Conservation (phyloP, 78 protist species). For the Dictyostelium intermedium region DNA sequence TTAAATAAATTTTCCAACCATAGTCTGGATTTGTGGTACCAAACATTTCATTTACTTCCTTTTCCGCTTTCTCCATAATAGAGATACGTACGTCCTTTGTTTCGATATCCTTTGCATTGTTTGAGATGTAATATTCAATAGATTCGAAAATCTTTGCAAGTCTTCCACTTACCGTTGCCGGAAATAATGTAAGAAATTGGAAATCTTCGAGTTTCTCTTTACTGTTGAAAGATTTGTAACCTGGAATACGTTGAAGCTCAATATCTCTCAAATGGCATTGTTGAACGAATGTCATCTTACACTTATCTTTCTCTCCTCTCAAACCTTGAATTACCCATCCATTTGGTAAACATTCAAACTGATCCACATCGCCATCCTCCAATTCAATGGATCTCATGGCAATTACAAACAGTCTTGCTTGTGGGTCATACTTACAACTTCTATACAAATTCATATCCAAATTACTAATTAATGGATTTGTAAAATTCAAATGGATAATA, state of each 20-base stretch:
- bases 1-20: constrained; percentile 32
- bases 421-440: constrained; percentile 68
- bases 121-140: neutral
- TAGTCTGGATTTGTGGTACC: constrained; percentile 43
- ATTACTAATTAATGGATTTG: constrained; percentile 20
- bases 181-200: constrained; percentile 51
- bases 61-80: constrained; percentile 60
- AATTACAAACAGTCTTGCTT: constrained; percentile 27
- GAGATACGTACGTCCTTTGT: constrained; percentile 14
- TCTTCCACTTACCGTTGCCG: constrained; percentile 47
- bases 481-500: constrained; percentile 31
- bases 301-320: constrained; percentile 22
- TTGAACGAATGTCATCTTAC: constrained; percentile 55
- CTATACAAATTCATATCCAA: constrained; percentile 58
- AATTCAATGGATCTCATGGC: constrained; percentile 70
- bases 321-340: constrained; percentile 74
- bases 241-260: constrained; percentile 41
- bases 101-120: neutral
- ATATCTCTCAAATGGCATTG: constrained; percentile 60
- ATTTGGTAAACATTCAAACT: constrained; percentile 58
- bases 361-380: constrained; percentile 1
- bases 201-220: neutral
- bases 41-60: constrained; percentile 46
- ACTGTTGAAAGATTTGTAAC: neutral
- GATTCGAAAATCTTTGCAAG: constrained; percentile 50